Base-by-base conservation (phyloP, 2,329 filamentous ascomycete genomes). In the Botrytis byssoidea region DNA sequence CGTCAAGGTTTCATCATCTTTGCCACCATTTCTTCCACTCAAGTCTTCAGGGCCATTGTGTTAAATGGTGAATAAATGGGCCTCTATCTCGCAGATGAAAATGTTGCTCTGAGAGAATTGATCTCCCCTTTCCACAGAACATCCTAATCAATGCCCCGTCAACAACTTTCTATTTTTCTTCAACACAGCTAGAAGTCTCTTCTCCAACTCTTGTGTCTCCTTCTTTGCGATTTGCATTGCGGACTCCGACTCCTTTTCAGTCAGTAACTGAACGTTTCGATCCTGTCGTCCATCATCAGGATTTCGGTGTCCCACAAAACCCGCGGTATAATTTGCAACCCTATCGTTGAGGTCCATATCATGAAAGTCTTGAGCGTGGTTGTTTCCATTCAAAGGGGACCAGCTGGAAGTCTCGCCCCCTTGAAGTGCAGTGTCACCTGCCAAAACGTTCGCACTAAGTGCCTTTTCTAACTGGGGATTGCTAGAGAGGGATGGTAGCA, bases 171-270 rank as follows among this genome's bases (percentile, higher is more conserved):
- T 83, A 79, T 92, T 92, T 80, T 86, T 87, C 82, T 87, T 88
- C 72, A 91, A 86, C 32, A 90, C 80, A 61, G 85, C 84, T 79
- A 88, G 88, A 72, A 92, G 81, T 63, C 83, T 87, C 83, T 89
- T 91, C 82, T 91, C 89, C 44, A 90, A 80, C 78, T 85, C 87
- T 76, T 91, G 89, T 10, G 87, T 87, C 80, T 92, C 90, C 79
- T 87, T 88, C 69, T 86, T 84, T 42, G 88, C 86, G 40, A 77
- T 75, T 55, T 85, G 81, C 35, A 85, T 78, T 64, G 87, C 87
- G 73, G 83, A 83, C 82, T 92, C 90, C 2, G 89, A 87, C 74
- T 92, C 91, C 75, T 90, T 87, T 3, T 91, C 85, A 66, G 84
- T 88, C 85, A 92, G 87, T 12, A 89, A 82, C 8, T 86, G 77